Percentiles rank a stretch among this genome's conserved stretches.
These are phyloP conservation scores for Biscutella laevigata DNA, from an alignment of 441 rosid species.

Conservation along the genomic window DNA sequence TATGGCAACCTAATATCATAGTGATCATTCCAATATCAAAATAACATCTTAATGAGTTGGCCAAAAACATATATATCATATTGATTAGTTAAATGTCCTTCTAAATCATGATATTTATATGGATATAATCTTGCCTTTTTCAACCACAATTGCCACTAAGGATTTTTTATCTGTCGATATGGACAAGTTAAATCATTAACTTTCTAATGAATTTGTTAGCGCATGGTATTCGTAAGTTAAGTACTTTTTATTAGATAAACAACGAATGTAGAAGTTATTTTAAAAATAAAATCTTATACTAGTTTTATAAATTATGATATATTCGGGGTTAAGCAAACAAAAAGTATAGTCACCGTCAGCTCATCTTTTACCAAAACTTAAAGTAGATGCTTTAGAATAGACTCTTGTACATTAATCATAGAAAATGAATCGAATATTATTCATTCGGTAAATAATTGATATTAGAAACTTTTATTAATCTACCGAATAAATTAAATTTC, in stretches of 20 bases:
- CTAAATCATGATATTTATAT: not conserved
- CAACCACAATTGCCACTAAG: not conserved
- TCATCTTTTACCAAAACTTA: constrained; percentile 20
- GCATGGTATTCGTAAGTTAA: not conserved
- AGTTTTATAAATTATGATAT: constrained; percentile 1
- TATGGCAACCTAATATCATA: too few species aligned
- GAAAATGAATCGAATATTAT: constrained; percentile 13
- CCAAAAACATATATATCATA: too few species aligned
- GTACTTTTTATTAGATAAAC: not conserved
- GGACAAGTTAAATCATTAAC: too few species aligned
- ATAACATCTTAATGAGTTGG: too few species aligned
- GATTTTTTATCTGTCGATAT: not conserved
- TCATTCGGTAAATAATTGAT: too few species aligned
- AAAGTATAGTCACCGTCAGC: constrained; percentile 10
- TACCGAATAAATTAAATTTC: constrained; percentile 4
- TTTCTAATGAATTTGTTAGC: too few species aligned
- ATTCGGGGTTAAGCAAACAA: constrained; percentile 24
- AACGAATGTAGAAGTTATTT: not conserved
- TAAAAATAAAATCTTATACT: too few species aligned
- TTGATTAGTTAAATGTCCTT: not conserved
- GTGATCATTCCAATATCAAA: too few species aligned
- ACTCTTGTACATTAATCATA: constrained; percentile 2
- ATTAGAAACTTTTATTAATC: too few species aligned
- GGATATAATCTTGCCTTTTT: not conserved
- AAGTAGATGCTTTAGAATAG: constrained; percentile 17